phyloP scores from a whole-genome alignment of 2,329 filamentous ascomycete species.

The Colletotrichum liaoningense region DNA sequence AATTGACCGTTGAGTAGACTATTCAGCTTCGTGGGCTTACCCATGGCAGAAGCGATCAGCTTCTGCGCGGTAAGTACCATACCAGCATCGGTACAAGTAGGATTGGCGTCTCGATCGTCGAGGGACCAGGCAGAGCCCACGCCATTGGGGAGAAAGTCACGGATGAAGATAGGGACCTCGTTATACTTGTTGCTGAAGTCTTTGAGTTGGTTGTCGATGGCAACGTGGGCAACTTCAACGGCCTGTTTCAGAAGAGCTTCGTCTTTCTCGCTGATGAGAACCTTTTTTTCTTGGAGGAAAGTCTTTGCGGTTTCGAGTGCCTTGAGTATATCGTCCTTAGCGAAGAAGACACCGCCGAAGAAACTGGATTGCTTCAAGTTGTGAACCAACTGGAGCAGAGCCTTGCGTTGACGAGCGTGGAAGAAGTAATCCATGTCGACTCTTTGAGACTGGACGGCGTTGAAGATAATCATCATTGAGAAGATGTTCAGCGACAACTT shows the following conservation, averaged over 20 bases:
- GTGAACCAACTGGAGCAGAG: constrained; percentile 74
- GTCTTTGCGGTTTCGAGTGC: constrained; percentile 74
- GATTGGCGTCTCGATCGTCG: constrained; percentile 60
- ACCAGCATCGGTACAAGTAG: constrained; percentile 60
- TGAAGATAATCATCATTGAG: constrained; percentile 84
- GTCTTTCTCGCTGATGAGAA: constrained; percentile 72
- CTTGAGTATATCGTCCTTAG: constrained; percentile 68
- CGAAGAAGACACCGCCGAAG: constrained; percentile 84
- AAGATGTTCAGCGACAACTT: constrained; percentile 87
- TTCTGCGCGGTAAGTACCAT: constrained; percentile 65
- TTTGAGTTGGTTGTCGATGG: constrained; percentile 72
- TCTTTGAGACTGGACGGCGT: constrained; percentile 88
- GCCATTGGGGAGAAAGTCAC: constrained; percentile 70
- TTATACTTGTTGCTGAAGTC: constrained; percentile 75
- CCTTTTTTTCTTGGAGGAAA: constrained; percentile 73
- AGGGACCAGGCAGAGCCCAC: constrained; percentile 77
- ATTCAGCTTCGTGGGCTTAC: constrained; percentile 57
- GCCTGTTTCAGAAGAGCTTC: constrained; percentile 69
- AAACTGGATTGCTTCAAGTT: constrained; percentile 89
- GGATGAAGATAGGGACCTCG: constrained; percentile 81
- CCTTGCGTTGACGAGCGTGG: constrained; percentile 77
- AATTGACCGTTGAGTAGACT: constrained; percentile 60
- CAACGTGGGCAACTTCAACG: constrained; percentile 71
- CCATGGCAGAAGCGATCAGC: constrained; percentile 58
- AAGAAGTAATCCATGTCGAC: constrained; percentile 91